Evolutionary conservation across 2,329 filamentous ascomycete species (phyloP).

Genomic region (Fusarium sp.): DNA sequence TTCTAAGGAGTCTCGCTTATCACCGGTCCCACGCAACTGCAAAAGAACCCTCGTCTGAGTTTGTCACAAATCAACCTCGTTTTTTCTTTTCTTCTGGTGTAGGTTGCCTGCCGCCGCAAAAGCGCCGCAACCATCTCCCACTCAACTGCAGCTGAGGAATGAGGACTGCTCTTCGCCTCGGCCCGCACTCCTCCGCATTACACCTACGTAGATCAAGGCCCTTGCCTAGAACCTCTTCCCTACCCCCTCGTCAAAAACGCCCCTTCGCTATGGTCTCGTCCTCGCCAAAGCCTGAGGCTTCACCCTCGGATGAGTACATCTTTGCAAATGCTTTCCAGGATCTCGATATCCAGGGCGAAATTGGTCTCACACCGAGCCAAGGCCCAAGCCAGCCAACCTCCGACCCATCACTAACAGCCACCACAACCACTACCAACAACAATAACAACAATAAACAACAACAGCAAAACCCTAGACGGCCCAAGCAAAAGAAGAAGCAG

Average conservation of each 20-base stretch:
- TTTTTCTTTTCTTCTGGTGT: background rate
- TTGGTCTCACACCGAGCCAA: conserved; percentile 14
- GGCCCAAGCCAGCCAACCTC: conserved; percentile 24
- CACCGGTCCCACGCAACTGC: background rate
- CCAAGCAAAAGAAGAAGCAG: conserved; percentile 34
- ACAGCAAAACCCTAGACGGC: conserved; percentile 20
- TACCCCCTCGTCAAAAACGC: conserved; percentile 20
- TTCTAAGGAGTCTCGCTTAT: conserved; percentile 15
- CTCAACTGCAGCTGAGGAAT: conserved; percentile 37
- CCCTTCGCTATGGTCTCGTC: conserved; percentile 39
- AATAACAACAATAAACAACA: conserved; percentile 11
- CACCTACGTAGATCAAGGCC: conserved; percentile 34
- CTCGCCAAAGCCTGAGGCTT: conserved; percentile 15
- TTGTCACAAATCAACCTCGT: background rate
- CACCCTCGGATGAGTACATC: conserved; percentile 24
- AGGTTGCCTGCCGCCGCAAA: conserved; percentile 17
- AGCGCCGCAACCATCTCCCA: conserved; percentile 11
- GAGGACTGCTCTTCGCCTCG: conserved; percentile 44
- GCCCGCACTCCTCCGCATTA: conserved; percentile 38
- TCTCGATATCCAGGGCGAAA: conserved; percentile 32
- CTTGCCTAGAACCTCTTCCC: conserved; percentile 28
- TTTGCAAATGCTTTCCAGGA: conserved; percentile 34
- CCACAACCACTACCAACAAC: conserved; percentile 2
- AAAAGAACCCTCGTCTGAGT: conserved; percentile 2
- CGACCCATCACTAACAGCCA: conserved; percentile 16